Conservation (phyloP, 208 protist genomes). For the Acanthamoeba sp. region DNA sequence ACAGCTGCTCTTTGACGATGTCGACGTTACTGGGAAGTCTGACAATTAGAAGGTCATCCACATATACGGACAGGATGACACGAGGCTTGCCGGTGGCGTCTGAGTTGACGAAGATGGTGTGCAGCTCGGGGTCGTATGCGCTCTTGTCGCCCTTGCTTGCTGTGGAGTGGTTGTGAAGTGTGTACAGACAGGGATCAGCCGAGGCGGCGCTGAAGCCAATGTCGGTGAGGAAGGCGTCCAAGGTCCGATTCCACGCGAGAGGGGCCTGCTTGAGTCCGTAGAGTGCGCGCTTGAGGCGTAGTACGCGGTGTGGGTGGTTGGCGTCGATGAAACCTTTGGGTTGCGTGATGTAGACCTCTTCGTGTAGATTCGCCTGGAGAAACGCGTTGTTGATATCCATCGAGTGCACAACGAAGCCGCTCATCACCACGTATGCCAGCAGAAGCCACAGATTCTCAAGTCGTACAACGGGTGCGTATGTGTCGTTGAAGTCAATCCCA, state of each 20-base stretch:
- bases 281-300: constrained; percentile 5
- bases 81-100: not conserved
- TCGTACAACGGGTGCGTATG: not conserved
- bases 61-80: constrained; percentile 23
- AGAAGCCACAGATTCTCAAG: constrained; percentile 21
- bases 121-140: not conserved
- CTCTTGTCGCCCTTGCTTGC: not conserved
- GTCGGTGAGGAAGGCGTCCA: not conserved
- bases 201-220: not conserved
- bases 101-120: not conserved
- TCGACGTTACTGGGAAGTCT: not conserved
- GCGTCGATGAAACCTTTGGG: constrained; percentile 26
- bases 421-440: constrained; percentile 7
- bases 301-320: constrained; percentile 21
- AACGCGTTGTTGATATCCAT: constrained; percentile 60
- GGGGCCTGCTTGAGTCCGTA: constrained; percentile 66
- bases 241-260: not conserved
- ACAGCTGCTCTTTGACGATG: not conserved
- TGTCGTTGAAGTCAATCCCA: not conserved
- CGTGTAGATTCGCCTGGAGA: constrained; percentile 52
- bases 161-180: not conserved
- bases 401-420: not conserved
- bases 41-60: constrained; percentile 50
- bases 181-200: constrained; percentile 23
- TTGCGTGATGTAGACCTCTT: too few relatives aligned